A percentile compares a stretch with the other conserved stretches of the same genome.
These are phyloP conservation scores for Exutisphaerella laricina DNA, from an alignment of 2,329 filamentous ascomycete genomes.

Conservation along the genomic window DNA sequence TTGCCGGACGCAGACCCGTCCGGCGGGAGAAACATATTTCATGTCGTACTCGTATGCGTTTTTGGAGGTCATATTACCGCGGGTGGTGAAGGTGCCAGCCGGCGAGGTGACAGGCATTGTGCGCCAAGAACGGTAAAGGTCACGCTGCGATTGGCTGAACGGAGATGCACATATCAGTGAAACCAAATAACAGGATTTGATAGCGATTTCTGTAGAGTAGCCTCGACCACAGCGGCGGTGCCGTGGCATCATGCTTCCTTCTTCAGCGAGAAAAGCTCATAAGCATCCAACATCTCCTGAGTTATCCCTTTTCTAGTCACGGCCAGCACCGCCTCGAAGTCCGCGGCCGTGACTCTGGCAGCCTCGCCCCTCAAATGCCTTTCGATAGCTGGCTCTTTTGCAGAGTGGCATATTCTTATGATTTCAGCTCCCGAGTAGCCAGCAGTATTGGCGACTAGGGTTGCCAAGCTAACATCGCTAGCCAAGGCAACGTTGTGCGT, in stretches of 20 bases:
- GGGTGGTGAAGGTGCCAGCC: too few species aligned
- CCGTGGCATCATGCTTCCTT: not conserved
- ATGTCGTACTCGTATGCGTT: not conserved
- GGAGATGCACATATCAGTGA: too few species aligned
- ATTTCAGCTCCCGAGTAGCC: constrained; percentile 87
- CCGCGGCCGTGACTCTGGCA: constrained; percentile 35
- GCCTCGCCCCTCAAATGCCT: constrained; percentile 30
- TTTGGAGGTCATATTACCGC: too few species aligned
- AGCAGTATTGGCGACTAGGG: constrained; percentile 60
- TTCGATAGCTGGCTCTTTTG: constrained; percentile 27
- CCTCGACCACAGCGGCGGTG: too few species aligned
- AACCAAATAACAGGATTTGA: too few species aligned
- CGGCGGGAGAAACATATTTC: not conserved
- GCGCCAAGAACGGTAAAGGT: too few species aligned
- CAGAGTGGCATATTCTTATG: constrained; percentile 48
- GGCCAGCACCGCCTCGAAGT: constrained; percentile 41
- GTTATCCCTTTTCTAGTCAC: constrained; percentile 55
- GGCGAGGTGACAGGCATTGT: too few species aligned
- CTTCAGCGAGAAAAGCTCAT: constrained; percentile 44
- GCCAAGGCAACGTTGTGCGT: constrained; percentile 56
- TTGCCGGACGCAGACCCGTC: not conserved
- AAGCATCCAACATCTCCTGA: constrained; percentile 52
- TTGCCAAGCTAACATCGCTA: constrained; percentile 59
- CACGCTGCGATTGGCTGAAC: too few species aligned
- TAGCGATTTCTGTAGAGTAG: too few species aligned